Conservation (phyloP, 2,329 filamentous ascomycete species). For the Trichoderma afroharzianum region DNA sequence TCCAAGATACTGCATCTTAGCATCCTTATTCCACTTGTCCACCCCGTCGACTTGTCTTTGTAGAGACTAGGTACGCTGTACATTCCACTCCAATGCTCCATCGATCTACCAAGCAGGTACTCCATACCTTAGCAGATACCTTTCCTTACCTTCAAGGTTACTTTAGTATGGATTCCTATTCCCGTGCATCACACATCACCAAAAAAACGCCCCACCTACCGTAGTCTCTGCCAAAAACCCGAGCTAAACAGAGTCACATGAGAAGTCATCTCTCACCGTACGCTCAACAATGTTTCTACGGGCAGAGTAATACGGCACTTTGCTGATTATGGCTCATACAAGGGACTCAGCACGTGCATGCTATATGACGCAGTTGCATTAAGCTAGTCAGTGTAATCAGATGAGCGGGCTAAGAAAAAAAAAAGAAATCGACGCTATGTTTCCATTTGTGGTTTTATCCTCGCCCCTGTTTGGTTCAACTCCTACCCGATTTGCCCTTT, state of each 20-base stretch:
- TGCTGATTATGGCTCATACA: not conserved
- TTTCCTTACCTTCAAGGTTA: not conserved
- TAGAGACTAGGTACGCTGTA: not conserved
- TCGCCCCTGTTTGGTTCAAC: constrained; percentile 3
- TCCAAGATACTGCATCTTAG: not conserved
- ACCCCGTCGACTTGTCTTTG: not conserved
- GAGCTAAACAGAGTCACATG: not conserved
- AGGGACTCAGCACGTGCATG: not conserved
- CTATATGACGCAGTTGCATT: constrained; percentile 1
- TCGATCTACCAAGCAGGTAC: constrained; percentile 7
- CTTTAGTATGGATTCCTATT: not conserved
- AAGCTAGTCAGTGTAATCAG: not conserved
- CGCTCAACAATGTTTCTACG: not conserved
- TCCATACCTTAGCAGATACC: constrained; percentile 3
- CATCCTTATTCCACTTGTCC: not conserved
- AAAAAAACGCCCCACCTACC: not conserved
- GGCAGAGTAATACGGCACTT: not conserved
- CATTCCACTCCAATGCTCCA: not conserved
- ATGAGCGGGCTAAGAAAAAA: not conserved
- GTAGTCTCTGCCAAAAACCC: not conserved
- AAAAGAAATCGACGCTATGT: not conserved
- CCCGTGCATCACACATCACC: not conserved
- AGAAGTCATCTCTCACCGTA: constrained; percentile 7
- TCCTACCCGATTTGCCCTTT: not conserved
- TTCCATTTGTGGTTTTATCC: not conserved